Evolutionary conservation across 2,329 filamentous ascomycete genomes (phyloP), one percentile per base, ranked within the genome.

Genomic region (Fusarium papillatum): DNA sequence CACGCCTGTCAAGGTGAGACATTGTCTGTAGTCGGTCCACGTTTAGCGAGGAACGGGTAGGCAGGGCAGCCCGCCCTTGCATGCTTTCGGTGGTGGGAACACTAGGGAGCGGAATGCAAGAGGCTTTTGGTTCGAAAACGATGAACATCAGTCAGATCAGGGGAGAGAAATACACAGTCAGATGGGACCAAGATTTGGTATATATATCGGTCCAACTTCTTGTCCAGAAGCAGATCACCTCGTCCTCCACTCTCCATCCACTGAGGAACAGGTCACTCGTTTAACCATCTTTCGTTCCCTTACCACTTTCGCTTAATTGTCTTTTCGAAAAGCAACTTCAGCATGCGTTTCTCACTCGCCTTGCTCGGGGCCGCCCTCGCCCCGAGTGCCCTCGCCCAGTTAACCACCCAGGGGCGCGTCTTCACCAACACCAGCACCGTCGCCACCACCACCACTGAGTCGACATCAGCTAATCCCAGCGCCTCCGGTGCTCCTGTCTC

Each of bases 211-310:
- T n/a, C 34, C 17, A 46, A 63, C 59, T 72, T 72, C 61, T 55
- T 63, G 46, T 62, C 24, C 19, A 67, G 39, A 22, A 55, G 19
- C 22, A 29, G 65, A 16, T 57, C 68, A 69, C 64, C 74, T 76
- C 74, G 71, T 76, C 74, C 74, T 76, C 74, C 69, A 48, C 34
- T 63, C 66, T 61, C 13, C 41, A 66, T 76, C 71, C 74, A 74
- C 62, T 34, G 74, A 76, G 74, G 74, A 62, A 41, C 70, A 74
- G 74, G 38, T 72, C 74, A 77, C 48, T 76, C 74, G 41, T 76
- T 76, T 76, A 63, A 61, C 53, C n/a, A 61, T 39, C 34, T 39
- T 39, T 61, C 57, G 36, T 61, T 61, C 57, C 55, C 34, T 39
- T 57, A 66, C 67, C 38, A 74, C 68, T 67, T 62, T 74, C 48